Base-by-base conservation (phyloP, 768 basidiomycete species). In the Flagelloscypha sp. region DNA sequence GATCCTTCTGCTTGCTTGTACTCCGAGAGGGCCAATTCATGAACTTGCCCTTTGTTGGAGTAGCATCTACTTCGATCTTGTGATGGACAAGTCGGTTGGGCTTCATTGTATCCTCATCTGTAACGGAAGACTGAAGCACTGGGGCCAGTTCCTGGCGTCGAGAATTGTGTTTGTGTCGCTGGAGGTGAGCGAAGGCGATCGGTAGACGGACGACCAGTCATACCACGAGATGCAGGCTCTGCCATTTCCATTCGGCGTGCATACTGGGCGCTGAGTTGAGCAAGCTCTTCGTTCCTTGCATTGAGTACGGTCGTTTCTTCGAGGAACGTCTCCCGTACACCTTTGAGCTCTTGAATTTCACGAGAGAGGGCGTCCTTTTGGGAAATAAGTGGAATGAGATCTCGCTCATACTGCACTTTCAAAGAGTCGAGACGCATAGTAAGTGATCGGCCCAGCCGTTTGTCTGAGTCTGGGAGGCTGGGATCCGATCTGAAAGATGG, bases 231-330 rank as follows among this genome's bases (percentile, higher is more conserved):
- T 11, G n/a, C 20, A 10, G 29, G 37, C 9, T 19, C 19, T 17
- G 59, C 55, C 18, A 52, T 55, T 33, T 95, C 93, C 49, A 86
- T 72, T 41, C 86, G 81, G 23, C 86, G 78, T 7, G 76, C 61
- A 43, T 93, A 86, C 21, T 88, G 83, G 4, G 81, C 72, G 45
- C 84, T 85, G 28, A 97, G 73, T 54, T 90, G 84, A 1, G 85
- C 84, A 5, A 99, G 70, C 54, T 93, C 87, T 48, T 93, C 90
- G 59, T 98, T 98, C 31, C 90, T 78, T 5, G 79, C 80, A 53
- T 88, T 89, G 33, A 99, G 71, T 15, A 81, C 80, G 0, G 89
- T 83, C 1, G 90, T 86, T 62, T 99, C 95, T 50, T 94, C 93
- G 25, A 93, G 61, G 58, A 85, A 84, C 27, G 81, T 72, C 45